These are phyloP conservation scores for Castanopsis chinensis DNA, from an alignment of 306 rosid species.

Conservation along the genomic window DNA sequence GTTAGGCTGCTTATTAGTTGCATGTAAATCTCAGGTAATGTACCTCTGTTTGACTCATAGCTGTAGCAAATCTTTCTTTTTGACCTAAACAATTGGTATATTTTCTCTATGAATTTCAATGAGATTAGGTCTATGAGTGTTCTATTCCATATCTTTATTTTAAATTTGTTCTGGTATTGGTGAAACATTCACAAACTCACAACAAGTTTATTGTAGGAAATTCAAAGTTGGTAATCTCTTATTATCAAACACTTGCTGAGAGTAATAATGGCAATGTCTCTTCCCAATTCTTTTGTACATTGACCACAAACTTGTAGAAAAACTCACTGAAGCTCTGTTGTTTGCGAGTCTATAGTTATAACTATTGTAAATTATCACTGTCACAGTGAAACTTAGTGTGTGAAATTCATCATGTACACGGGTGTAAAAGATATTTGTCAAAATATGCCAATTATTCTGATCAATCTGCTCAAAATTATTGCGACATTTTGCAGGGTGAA, in stretches of 20 bases:
- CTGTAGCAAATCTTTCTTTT: neutral
- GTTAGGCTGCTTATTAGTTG: neutral
- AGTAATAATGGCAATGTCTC: neutral
- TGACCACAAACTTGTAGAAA: neutral
- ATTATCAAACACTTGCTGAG: neutral
- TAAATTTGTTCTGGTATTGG: neutral
- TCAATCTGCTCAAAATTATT: conserved; percentile 6
- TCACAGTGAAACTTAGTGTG: neutral
- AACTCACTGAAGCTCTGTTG: neutral
- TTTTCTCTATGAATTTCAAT: neutral
- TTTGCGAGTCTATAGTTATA: neutral
- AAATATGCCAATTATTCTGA: conserved; percentile 12
- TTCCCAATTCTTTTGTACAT: neutral
- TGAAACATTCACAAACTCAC: neutral
- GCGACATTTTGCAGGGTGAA: conserved; percentile 61
- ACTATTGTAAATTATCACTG: neutral
- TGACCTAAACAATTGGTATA: neutral
- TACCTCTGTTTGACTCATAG: neutral
- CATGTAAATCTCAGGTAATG: neutral
- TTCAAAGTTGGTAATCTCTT: neutral
- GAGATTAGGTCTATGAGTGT: neutral
- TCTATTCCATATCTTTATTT: neutral
- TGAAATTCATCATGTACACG: neutral
- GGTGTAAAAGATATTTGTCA: neutral
- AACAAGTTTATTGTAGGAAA: neutral